Percentiles rank a stretch among this genome's conserved stretches.
Conservation (phyloP, 1,139 yeast genomes). For the Meyerozyma sp. region DNA sequence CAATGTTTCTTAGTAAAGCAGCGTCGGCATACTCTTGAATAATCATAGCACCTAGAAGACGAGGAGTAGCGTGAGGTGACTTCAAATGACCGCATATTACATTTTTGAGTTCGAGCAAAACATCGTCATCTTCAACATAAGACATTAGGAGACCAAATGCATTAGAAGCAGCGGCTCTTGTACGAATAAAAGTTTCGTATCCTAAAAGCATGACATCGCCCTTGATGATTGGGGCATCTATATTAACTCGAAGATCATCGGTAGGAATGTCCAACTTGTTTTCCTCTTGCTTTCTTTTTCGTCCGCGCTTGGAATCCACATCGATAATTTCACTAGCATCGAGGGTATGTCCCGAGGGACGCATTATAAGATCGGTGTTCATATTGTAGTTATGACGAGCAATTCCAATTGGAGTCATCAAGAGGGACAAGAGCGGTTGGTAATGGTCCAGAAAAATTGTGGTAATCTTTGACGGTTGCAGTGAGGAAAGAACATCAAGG, state of each 20-base stretch:
- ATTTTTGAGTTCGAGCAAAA: conserved; percentile 33
- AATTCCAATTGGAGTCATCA: conserved; percentile 93
- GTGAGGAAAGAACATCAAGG: conserved; percentile 21
- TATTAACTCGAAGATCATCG: conserved; percentile 63
- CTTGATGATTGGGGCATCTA: conserved; percentile 86
- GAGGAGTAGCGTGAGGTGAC: conserved; percentile 76
- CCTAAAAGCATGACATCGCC: conserved; percentile 92
- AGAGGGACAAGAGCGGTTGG: conserved; percentile 58
- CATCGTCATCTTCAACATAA: conserved; percentile 35
- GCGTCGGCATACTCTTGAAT: conserved; percentile 66
- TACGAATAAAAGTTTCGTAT: conserved; percentile 63
- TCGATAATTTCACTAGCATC: conserved; percentile 17
- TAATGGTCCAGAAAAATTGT: conserved; percentile 48
- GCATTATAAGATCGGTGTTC: conserved; percentile 67
- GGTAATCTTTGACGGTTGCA: conserved; percentile 27
- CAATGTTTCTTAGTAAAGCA: conserved; percentile 14
- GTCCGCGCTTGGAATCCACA: conserved; percentile 22
- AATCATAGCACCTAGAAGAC: conserved; percentile 63
- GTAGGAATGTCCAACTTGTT: conserved; percentile 42
- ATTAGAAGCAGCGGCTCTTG: conserved; percentile 70
- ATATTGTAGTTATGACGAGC: conserved; percentile 84
- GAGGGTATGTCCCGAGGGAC: conserved; percentile 70
- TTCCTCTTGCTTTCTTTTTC: conserved; percentile 29
- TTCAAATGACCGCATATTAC: conserved; percentile 37
- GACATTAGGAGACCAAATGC: conserved; percentile 75